phyloP scores from a whole-genome alignment of 495 filamentous ascomycete genomes.

The Hypoxylon intermedium region DNA sequence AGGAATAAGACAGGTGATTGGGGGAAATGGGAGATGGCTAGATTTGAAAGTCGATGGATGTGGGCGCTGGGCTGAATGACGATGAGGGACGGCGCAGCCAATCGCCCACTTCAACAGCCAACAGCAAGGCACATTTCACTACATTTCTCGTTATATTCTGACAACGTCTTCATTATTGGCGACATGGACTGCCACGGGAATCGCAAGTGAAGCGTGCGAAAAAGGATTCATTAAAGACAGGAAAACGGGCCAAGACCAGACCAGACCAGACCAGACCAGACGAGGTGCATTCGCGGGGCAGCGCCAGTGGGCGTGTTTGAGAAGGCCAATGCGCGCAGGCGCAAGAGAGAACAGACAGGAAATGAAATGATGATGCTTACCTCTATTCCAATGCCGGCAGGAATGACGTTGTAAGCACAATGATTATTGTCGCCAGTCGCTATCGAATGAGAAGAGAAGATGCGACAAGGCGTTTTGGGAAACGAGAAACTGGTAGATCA shows the following conservation, averaged over 20 bases:
- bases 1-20: background rate
- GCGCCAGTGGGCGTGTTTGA: no score
- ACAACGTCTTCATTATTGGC: conserved; percentile 18
- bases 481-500: conserved; percentile 35
- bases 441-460: conserved; percentile 31
- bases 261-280: no score
- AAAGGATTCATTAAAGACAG: conserved; percentile 3
- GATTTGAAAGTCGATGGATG: background rate
- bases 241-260: conserved; percentile 3
- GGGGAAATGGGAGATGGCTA: conserved; percentile 7
- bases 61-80: conserved; percentile 5
- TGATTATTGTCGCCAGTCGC: conserved; percentile 18
- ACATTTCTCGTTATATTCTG: conserved; percentile 9
- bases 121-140: conserved; percentile 30
- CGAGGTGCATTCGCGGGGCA: background rate
- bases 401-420: conserved; percentile 28
- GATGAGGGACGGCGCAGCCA: conserved; percentile 6
- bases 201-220: conserved; percentile 20
- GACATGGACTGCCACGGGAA: conserved; percentile 1
- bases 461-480: conserved; percentile 10
- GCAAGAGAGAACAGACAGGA: conserved; percentile 7
- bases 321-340: no score
- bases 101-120: conserved; percentile 8
- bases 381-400: conserved; percentile 21
- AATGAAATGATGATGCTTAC: conserved; percentile 34